These are phyloP conservation scores for Penicillium antarcticum DNA, from an alignment of 495 filamentous ascomycete genomes.

Conservation along the genomic window DNA sequence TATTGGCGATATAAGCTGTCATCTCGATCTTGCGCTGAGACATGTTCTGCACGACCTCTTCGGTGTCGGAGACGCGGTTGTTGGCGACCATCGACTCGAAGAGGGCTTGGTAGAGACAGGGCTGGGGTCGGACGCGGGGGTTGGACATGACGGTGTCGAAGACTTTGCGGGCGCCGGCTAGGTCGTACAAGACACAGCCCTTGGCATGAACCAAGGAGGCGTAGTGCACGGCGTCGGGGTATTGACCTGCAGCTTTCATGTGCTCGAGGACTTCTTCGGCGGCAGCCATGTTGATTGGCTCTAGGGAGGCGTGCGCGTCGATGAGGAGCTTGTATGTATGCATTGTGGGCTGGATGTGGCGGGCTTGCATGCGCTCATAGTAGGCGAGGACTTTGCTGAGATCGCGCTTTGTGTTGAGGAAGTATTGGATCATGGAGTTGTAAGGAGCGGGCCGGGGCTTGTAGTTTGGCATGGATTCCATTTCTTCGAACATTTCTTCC, in stretches of 20 bases:
- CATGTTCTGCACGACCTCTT: conserved; percentile 74
- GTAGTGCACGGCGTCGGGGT: conserved; percentile 90
- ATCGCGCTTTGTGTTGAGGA: conserved; percentile 95
- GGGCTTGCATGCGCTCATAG: conserved; percentile 87
- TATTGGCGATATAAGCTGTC: conserved; percentile 98
- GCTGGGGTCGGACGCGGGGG: conserved; percentile 60
- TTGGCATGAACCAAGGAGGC: conserved; percentile 94
- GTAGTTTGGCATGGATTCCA: conserved; percentile 99
- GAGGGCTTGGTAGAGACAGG: conserved; percentile 91
- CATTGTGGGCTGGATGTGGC: conserved; percentile 83
- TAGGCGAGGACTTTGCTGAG: conserved; percentile 91
- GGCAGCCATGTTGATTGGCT: conserved; percentile 85
- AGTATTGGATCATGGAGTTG: conserved; percentile 99
- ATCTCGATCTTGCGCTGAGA: conserved; percentile 65
- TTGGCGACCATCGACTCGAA: conserved; percentile 97
- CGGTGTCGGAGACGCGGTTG: conserved; percentile 73
- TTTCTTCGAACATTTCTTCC: conserved; percentile 97
- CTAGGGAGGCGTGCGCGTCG: conserved; percentile 90
- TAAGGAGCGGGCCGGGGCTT: conserved; percentile 95
- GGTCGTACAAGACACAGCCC: conserved; percentile 89
- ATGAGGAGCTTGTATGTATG: conserved; percentile 98
- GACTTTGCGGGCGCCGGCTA: conserved; percentile 72
- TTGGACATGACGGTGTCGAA: conserved; percentile 78
- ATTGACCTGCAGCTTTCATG: conserved; percentile 69
- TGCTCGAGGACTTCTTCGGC: conserved; percentile 80